A percentile compares a stretch with the other conserved stretches of the same genome.
Conservation (phyloP, 768 basidiomycete species). For the Collybiopsis luxurians region DNA sequence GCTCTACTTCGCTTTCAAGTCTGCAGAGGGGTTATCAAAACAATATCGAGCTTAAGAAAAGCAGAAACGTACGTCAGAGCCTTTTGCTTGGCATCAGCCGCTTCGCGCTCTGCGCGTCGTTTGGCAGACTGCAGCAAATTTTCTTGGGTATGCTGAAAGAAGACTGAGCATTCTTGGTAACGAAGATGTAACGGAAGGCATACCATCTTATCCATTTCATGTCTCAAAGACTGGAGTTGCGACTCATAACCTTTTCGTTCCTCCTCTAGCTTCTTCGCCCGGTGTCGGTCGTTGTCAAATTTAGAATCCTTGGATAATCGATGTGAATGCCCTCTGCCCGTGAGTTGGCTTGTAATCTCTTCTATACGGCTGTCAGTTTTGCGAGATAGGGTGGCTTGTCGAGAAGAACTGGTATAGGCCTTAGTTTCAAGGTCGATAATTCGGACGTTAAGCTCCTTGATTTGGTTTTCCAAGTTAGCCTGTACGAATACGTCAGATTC, state of each 20-base stretch:
- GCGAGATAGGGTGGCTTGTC: conserved; percentile 51
- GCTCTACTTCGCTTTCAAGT: conserved; percentile 66
- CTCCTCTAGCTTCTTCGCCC: conserved; percentile 58
- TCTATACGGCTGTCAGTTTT: conserved; percentile 71
- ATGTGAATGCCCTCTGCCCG: conserved; percentile 11
- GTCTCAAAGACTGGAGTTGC: conserved; percentile 55
- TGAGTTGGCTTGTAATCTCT: conserved; percentile 63
- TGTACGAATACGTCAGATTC: conserved; percentile 26
- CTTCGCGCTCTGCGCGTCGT: conserved; percentile 75
- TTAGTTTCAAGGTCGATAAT: conserved; percentile 82
- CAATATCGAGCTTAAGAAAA: conserved; percentile 3
- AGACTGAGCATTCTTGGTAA: background rate
- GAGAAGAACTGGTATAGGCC: conserved; percentile 64
- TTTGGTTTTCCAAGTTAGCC: conserved; percentile 82
- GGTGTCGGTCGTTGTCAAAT: conserved; percentile 61
- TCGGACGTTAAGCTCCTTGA: conserved; percentile 80
- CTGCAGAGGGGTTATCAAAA: conserved; percentile 26
- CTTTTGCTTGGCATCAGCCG: conserved; percentile 69
- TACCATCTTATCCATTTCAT: conserved; percentile 62
- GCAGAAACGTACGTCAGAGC: conserved; percentile 49
- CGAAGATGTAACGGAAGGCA: conserved; percentile 20
- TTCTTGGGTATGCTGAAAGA: conserved; percentile 64
- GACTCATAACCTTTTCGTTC: conserved; percentile 59
- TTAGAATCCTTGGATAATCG: conserved; percentile 43
- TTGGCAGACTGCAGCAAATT: conserved; percentile 66